Evolutionary conservation across 2,329 filamentous ascomycete species (phyloP), one percentile per base, ranked within the genome.

Genomic region (Colletotrichum shisoi): DNA sequence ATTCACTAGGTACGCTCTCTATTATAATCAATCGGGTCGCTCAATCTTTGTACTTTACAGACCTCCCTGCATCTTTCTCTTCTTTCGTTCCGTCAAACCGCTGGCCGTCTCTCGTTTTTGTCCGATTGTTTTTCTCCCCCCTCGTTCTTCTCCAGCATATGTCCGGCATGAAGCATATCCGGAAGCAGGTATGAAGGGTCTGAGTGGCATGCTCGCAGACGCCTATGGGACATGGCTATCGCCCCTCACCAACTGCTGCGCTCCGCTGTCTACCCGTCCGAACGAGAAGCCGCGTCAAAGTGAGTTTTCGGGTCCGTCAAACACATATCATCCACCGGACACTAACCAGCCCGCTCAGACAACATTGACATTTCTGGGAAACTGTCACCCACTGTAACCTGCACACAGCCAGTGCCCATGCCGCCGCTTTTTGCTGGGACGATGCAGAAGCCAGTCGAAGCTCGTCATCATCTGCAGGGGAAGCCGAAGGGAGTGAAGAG

Each of bases 191-290:
- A 83, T 82, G 80, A 81, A 77, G 74, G 71, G 73, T 71, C 74
- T 79, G 73, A 78, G 76, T 75, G 77, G 76, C 73, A 78, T 81
- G 72, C 74, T 81, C 70, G 73, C 75, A 74, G 78, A 78, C 73
- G 75, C 77, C 52, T 79, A 79, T 73, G 72, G 78, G 67, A 82
- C 82, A 69, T 85, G 82, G 81, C 77, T 85, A 67, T 77, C 79
- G 70, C 80, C 79, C 65, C 69, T 84, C 69, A 76, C 78, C 64
- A 76, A 78, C 63, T 85, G 83, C 73, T 85, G 83, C 73, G 73
- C 74, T 69, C 78, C 80, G 69, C 72, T 79, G 69, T 72, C 75
- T 63, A 77, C 77, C 71, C 76, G 76, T 63, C 70, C 76, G 57
- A 76, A 79, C 68, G 77, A 80, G 71, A 79, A 78, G 75, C 72